A percentile compares a stretch with the other conserved stretches of the same genome.
Evolutionary conservation across 2,329 filamentous ascomycete species (phyloP).

Genomic region (Paecilomyces fulvus): DNA sequence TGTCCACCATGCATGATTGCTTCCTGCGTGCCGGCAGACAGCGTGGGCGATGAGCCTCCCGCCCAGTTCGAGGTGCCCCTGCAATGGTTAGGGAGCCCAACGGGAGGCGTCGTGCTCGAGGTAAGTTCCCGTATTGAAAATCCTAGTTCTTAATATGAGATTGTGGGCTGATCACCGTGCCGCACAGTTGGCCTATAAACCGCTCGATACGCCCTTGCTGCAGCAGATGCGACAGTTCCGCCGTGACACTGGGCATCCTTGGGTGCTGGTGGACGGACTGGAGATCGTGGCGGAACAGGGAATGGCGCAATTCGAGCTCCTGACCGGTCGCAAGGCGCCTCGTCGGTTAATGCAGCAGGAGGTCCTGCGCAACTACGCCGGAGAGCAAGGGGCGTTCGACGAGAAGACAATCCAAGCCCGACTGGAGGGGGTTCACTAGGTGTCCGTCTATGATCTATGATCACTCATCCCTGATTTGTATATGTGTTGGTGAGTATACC

Average conservation of each 20-base stretch:
- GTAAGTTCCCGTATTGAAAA: constrained; percentile 23
- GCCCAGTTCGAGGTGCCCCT: constrained; percentile 62
- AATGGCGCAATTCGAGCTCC: constrained; percentile 73
- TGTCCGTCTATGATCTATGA: background rate
- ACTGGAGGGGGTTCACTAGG: constrained; percentile 20
- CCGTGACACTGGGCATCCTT: constrained; percentile 45
- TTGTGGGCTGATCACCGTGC: constrained; percentile 3
- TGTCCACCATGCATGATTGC: constrained; percentile 64
- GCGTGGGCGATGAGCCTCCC: constrained; percentile 53
- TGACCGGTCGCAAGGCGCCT: constrained; percentile 65
- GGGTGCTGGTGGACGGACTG: constrained; percentile 68
- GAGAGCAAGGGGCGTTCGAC: constrained; percentile 26
- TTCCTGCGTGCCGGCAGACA: constrained; percentile 66
- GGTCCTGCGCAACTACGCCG: constrained; percentile 37
- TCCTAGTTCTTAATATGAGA: background rate
- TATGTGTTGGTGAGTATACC: too few species aligned
- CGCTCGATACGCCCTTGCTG: constrained; percentile 62
- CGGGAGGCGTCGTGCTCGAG: constrained; percentile 68
- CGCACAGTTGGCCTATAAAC: constrained; percentile 54
- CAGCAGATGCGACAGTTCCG: constrained; percentile 55
- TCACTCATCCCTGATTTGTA: too few species aligned
- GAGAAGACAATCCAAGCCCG: constrained; percentile 30
- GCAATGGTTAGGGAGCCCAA: constrained; percentile 62
- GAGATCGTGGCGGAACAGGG: constrained; percentile 71
- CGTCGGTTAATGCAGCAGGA: constrained; percentile 62